phyloP scores from a whole-genome alignment of 2,329 filamentous ascomycete genomes.

The Fusarium sp. region DNA sequence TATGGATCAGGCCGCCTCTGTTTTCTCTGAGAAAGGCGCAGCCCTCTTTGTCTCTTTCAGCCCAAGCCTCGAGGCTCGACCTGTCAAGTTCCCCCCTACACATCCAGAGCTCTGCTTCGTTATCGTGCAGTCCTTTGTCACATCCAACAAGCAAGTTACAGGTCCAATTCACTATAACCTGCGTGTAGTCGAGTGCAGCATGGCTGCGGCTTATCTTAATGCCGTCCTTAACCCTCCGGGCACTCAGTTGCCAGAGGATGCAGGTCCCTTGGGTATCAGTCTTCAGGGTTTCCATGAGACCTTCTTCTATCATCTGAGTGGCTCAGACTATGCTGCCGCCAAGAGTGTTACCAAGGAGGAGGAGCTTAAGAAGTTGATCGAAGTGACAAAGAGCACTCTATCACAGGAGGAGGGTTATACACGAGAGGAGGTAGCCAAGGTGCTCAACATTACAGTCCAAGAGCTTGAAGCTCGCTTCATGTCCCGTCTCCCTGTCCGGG shows the following conservation, averaged over 20 bases:
- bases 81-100: conserved; percentile 84
- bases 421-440: conserved; percentile 80
- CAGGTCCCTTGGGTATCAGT: conserved; percentile 83
- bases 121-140: conserved; percentile 93
- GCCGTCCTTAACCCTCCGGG: conserved; percentile 66
- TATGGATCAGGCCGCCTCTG: conserved; percentile 97
- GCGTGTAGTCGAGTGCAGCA: conserved; percentile 92
- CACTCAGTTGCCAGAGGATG: conserved; percentile 77
- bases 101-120: conserved; percentile 88
- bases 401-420: conserved; percentile 87
- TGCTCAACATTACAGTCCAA: conserved; percentile 74
- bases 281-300: conserved; percentile 88
- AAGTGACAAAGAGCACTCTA: conserved; percentile 76
- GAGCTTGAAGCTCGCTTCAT: conserved; percentile 84
- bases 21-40: conserved; percentile 87
- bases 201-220: conserved; percentile 79
- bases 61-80: conserved; percentile 78
- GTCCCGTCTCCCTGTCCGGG: conserved; percentile 88
- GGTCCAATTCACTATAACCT: conserved; percentile 96
- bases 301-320: conserved; percentile 70
- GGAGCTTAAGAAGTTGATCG: conserved; percentile 79
- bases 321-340: conserved; percentile 53
- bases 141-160: conserved; percentile 93
- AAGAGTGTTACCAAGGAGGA: conserved; percentile 61
- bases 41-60: conserved; percentile 92